Evolutionary conservation across 768 basidiomycete species (phyloP), one percentile per base, ranked within the genome.

Genomic region (Tylopilus felleus): DNA sequence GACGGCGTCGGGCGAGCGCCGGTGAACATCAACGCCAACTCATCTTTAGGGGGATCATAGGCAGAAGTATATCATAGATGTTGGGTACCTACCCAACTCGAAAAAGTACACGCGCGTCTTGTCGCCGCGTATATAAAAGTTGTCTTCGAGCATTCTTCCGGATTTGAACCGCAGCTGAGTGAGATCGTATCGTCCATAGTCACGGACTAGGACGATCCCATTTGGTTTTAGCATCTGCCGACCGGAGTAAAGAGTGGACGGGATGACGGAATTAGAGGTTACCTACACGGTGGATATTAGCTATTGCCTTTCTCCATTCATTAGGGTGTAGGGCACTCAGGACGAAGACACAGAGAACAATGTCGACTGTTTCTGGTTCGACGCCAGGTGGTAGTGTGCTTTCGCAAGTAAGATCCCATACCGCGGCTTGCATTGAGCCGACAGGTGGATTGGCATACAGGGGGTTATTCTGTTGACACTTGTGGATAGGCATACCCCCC

Each of bases 81-180:
- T 2, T 7, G 40, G n/a, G 29, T 1, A 59, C 74, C 28, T 60
- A 91, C 94, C 90, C 12, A 90, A 69, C 56, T 91, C 88, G 60
- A 99, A 99, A 70, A 98, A 99, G 71, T 98, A 98, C 0, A 99
- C 97, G 36, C 97, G 79, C 0, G 97, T 98, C 64, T 93, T 95
- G 73, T 99, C 97, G 1, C 97, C 97, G 35, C 97, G 82, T 48
- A 97, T 88, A 65, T 99, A 99, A 60, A 99, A 86, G 67, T 97
- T 95, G 44, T 95, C 93, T 40, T 93, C 90, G 12, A 98, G 80
- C 51, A 98, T 79, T 12, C 97, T 80, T 2, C 87, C 85, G 7
- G 79, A 79, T 71, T 93, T 97, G 77, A 99, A 97, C 10, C 97
- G 80, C 42, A 99, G 76, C 69, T 98, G 96, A 1, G 97, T 91